Evolutionary conservation across 2,329 filamentous ascomycete species (phyloP).

Genomic region (Grosmannia penicillata): DNA sequence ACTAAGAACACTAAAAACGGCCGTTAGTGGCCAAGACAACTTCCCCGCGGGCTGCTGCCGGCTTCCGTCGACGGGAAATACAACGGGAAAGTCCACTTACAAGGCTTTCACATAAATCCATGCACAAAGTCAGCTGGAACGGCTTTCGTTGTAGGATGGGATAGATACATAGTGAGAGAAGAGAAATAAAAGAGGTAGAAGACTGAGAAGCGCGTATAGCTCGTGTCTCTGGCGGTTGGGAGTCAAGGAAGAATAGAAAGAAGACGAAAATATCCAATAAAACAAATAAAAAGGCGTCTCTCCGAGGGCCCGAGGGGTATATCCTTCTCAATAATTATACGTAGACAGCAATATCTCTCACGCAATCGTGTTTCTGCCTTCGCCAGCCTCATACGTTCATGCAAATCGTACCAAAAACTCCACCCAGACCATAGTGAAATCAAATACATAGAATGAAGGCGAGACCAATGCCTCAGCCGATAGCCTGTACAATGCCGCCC

Average conservation of each 20-base stretch:
- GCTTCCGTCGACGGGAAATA: not conserved
- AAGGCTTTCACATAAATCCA: not conserved
- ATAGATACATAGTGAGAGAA: not conserved
- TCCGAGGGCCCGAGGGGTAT: slow-evolving; percentile 1
- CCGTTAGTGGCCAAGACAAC: not conserved
- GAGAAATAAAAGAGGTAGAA: not conserved
- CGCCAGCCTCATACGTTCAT: not conserved
- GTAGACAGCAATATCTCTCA: not conserved
- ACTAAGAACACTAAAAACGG: not conserved
- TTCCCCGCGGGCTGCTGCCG: not conserved
- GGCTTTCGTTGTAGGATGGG: not conserved
- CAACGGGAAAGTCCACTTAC: not conserved
- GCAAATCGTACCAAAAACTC: too few species aligned
- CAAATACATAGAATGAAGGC: not conserved
- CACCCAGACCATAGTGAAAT: not conserved
- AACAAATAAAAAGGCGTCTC: not conserved
- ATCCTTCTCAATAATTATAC: slow-evolving; percentile 3
- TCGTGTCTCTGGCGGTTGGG: too few species aligned
- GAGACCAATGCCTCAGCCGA: slow-evolving; percentile 26
- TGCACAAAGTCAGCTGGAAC: not conserved
- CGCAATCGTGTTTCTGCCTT: not conserved
- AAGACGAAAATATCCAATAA: not conserved
- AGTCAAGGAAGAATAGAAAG: not conserved
- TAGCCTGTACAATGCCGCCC: slow-evolving; percentile 35
- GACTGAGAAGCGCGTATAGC: not conserved